Base-by-base conservation (phyloP, 1,284 basidiomycete species). In the Boletus semigastroideus region DNA sequence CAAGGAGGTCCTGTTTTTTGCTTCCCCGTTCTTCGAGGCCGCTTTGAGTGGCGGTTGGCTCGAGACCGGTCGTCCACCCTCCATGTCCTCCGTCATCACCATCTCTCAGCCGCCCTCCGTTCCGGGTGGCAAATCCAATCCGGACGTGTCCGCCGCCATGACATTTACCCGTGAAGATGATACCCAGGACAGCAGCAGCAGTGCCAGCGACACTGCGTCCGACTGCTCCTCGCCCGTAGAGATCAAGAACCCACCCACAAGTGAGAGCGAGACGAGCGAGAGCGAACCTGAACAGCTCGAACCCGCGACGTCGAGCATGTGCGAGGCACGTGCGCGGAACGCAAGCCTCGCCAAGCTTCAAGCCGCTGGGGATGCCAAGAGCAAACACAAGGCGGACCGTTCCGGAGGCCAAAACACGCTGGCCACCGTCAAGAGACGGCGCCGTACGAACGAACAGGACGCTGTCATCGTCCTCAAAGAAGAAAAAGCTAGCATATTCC, bases 1-100 rank as follows among this genome's bases (percentile, higher is more conserved):
- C 69, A 90, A 89, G 64, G 90, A 93, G 63, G 81, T 93, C 38
- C 74, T 93, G 5, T 86, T 86, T 65, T 92, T 91, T 63, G 86
- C 89, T 1, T 90, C 87, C 5, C 87, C 90, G 0, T 93, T 93
- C 75, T 93, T 93, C 65, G 86, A 91, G 67, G 88, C 88, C 13
- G 87, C 89, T 19, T 73, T 93, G 43, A 87, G 84, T 56, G 90
- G 90, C 5, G 78, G 86, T 60, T 91, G 87, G 87, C 83, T 84
- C 8, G 87, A 90, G 69, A 90, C 80, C 11, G 82, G 83, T 17
- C 75, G 86, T 43, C 87, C 85, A 16, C 78, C 77, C 31, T 89
- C 86, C 49, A 83, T 87, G 74, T 90, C 89, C 20, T 90, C 87
- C 45, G 75, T 90, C 38, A 87, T 91, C 62, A 91, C 89, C 25